Base-by-base conservation (phyloP, 345 rosid species). In the Acer saccharum region DNA sequence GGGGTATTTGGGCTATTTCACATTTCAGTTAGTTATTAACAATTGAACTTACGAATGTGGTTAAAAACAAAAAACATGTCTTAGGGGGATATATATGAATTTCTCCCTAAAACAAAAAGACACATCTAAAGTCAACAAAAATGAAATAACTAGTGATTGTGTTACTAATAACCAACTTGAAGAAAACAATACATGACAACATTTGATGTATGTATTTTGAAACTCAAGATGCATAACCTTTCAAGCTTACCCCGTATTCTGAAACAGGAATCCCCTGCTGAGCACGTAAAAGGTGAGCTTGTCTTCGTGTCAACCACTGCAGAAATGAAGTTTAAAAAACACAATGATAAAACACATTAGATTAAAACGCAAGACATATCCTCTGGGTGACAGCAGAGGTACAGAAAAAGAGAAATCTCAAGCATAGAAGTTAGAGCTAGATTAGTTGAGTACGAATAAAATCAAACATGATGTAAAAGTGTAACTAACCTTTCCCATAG, bases 251-350 rank as follows among this genome's bases (percentile, higher is more conserved):
- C 91, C 98, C 98, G 63, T 87, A 90, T 88, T 97, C 99, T 79
- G 99, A 97, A 68, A 90, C 76, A 25, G 97, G 98, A 84, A 94
- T 93, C 57, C 99, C 98, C 86, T 97, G 98, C 81, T 94, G 98
- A 67, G 97, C 98, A 72, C 98, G 98, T 60, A 93, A 52, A 21
- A 85, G 52, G 32, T 89, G 99, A 13, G 97, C 98, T 62, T 93
- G 88, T 83, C 98, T 94, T 81, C 98, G 85, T 69, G 89, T 86
- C 81, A 89, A 64, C 99, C 99, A 95, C 99, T 95, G 84, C 57
- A 76, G 76, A 70, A 64, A 65, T 77, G 70, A 25, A 73, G 52
- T 61, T 74, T n/a, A 80, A 75, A 25, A 17, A 58, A 65, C 21
- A 44, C 39, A 1, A 71, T 78, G 41, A 81, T 48, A 73, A 72